Conservation (phyloP, 2,329 filamentous ascomycete genomes). For the Claviceps sorghi region DNA sequence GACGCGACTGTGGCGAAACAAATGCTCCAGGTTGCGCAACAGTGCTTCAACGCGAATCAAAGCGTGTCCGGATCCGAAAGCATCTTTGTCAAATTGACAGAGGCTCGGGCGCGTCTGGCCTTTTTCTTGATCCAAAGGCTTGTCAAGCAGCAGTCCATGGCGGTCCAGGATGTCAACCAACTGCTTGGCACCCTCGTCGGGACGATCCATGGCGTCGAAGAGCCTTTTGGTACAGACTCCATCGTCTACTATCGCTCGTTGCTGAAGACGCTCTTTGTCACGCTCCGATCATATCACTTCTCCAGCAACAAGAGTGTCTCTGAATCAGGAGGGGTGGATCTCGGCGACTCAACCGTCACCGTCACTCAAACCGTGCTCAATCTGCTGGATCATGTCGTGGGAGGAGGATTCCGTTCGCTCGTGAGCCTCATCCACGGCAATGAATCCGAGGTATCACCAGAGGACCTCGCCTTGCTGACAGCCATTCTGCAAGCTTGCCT, state of each 20-base stretch:
- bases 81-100: slow-evolving; percentile 67
- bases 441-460: slow-evolving; percentile 45
- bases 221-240: slow-evolving; percentile 36
- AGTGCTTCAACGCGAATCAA: slow-evolving; percentile 68
- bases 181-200: slow-evolving; percentile 36
- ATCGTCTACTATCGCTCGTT: slow-evolving; percentile 67
- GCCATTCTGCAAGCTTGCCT: slow-evolving; percentile 77
- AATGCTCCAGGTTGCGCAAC: slow-evolving; percentile 59
- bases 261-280: slow-evolving; percentile 71
- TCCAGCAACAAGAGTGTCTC: slow-evolving; percentile 16
- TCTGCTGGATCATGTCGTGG: slow-evolving; percentile 65
- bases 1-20: slow-evolving; percentile 46
- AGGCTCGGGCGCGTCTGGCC: slow-evolving; percentile 64
- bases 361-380: slow-evolving; percentile 55
- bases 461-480: slow-evolving; percentile 75
- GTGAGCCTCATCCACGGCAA: slow-evolving; percentile 71
- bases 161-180: slow-evolving; percentile 35
- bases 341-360: slow-evolving; percentile 25
- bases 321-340: slow-evolving; percentile 18
- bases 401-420: slow-evolving; percentile 66
- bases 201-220: slow-evolving; percentile 38
- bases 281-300: slow-evolving; percentile 50
- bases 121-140: slow-evolving; percentile 72
- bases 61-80: slow-evolving; percentile 57
- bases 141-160: slow-evolving; percentile 42